These are phyloP conservation scores for Bathelium albidoporum DNA, from an alignment of 495 filamentous ascomycete species.

Conservation along the genomic window DNA sequence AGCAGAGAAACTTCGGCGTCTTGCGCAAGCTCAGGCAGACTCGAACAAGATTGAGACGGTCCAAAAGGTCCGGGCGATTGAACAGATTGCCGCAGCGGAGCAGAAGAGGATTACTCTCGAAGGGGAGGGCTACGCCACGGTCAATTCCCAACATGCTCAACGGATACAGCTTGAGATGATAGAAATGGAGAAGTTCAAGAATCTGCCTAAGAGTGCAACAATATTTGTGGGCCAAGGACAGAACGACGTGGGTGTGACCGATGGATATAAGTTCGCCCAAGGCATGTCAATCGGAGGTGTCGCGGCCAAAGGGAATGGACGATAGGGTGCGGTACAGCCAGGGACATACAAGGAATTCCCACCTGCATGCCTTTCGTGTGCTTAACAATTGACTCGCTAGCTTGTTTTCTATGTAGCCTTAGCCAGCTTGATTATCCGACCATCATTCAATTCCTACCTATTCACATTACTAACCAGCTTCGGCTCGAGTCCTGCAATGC, in stretches of 20 bases:
- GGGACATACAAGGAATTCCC: too few relatives aligned
- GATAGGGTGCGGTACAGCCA: not conserved
- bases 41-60: conserved; percentile 5
- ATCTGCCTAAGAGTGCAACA: not conserved
- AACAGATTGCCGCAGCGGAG: not conserved
- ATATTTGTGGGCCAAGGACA: not conserved
- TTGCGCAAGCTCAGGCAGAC: conserved; percentile 4
- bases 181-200: not conserved
- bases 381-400: too few relatives aligned
- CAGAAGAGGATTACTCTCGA: not conserved
- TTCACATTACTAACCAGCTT: too few relatives aligned
- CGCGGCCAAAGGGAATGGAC: not conserved
- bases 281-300: not conserved
- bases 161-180: not conserved
- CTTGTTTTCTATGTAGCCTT: too few relatives aligned
- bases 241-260: not conserved
- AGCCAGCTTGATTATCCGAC: too few relatives aligned
- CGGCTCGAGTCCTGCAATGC: too few relatives aligned
- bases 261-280: not conserved
- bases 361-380: too few relatives aligned
- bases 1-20: not conserved
- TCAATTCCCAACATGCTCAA: not conserved
- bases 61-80: not conserved
- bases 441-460: too few relatives aligned
- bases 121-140: not conserved